phyloP scores from a whole-genome alignment of 306 rosid species.

The Quercus rubra region DNA sequence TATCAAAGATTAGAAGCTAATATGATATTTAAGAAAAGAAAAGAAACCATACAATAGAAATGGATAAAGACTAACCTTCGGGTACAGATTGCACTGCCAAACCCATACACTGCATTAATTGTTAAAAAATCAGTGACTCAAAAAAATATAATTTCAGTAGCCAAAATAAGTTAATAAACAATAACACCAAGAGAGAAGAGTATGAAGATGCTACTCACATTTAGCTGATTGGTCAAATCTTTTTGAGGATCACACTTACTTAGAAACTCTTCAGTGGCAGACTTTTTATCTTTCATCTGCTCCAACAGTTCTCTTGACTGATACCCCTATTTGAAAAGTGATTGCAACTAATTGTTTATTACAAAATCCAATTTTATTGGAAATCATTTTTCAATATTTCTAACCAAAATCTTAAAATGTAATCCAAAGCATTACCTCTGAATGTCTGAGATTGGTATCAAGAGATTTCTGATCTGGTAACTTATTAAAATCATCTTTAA shows the following conservation, averaged over 20 bases:
- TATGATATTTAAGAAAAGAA: neutral
- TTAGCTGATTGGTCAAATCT: constrained; percentile 36
- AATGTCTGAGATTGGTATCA: constrained; percentile 22
- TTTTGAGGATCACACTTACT: constrained; percentile 19
- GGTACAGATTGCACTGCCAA: constrained; percentile 45
- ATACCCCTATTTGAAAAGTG: constrained; percentile 30
- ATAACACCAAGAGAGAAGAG: constrained; percentile 16
- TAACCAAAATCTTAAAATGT: constrained; percentile 23
- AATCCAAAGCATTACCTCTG: constrained; percentile 41
- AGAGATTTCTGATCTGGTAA: constrained; percentile 33
- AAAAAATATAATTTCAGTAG: constrained; percentile 21
- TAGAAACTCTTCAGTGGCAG: constrained; percentile 20
- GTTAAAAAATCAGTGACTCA: constrained; percentile 14
- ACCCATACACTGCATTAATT: constrained; percentile 51
- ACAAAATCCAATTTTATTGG: constrained; percentile 9
- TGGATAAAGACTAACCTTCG: constrained; percentile 44
- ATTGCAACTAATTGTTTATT: constrained; percentile 15
- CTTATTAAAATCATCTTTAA: constrained; percentile 31
- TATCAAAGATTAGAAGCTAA: neutral
- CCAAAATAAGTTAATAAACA: constrained; percentile 12
- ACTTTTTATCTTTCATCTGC: constrained; percentile 22
- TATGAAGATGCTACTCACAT: constrained; percentile 46
- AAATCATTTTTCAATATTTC: constrained; percentile 21
- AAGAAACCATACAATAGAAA: neutral
- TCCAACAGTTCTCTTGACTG: constrained; percentile 26